Conservation (phyloP, 2,329 filamentous ascomycete genomes). For the Cytospora paraplurivora region DNA sequence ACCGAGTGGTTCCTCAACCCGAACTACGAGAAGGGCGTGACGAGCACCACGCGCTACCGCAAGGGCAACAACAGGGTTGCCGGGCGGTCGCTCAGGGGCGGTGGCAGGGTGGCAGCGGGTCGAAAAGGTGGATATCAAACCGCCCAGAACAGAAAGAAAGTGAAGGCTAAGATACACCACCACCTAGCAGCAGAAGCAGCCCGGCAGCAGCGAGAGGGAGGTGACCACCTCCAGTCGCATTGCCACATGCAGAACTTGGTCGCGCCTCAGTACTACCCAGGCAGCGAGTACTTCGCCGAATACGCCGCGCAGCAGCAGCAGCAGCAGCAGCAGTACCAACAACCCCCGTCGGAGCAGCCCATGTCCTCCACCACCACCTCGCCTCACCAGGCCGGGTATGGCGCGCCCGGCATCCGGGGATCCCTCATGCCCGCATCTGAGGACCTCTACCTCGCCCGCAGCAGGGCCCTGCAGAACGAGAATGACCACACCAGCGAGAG, state of each 20-base stretch:
- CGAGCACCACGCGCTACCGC: conserved; percentile 82
- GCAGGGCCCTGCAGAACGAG: background rate
- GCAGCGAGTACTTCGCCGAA: conserved; percentile 4
- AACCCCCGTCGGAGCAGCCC: background rate
- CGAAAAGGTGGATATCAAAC: conserved; percentile 36
- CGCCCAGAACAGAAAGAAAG: conserved; percentile 32
- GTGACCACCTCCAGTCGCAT: conserved; percentile 20
- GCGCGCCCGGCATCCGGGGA: background rate
- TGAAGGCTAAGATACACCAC: conserved; percentile 19
- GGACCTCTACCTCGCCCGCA: background rate
- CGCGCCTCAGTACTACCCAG: background rate
- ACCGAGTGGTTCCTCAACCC: conserved; percentile 77
- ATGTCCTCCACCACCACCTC: background rate
- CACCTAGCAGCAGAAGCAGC: conserved; percentile 5
- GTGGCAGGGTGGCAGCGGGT: conserved; percentile 32
- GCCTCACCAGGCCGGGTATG: background rate
- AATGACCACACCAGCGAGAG: conserved; percentile 9
- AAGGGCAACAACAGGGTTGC: conserved; percentile 46
- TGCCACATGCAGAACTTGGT: conserved; percentile 5
- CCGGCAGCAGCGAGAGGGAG: conserved; percentile 6
- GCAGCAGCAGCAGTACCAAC: too few species aligned
- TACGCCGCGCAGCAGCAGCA: conserved; percentile 1
- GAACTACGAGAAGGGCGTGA: conserved; percentile 70
- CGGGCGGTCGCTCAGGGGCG: conserved; percentile 20
- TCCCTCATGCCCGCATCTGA: background rate